Conservation (phyloP, 2,329 filamentous ascomycete species). For the Drechslera avenae region DNA sequence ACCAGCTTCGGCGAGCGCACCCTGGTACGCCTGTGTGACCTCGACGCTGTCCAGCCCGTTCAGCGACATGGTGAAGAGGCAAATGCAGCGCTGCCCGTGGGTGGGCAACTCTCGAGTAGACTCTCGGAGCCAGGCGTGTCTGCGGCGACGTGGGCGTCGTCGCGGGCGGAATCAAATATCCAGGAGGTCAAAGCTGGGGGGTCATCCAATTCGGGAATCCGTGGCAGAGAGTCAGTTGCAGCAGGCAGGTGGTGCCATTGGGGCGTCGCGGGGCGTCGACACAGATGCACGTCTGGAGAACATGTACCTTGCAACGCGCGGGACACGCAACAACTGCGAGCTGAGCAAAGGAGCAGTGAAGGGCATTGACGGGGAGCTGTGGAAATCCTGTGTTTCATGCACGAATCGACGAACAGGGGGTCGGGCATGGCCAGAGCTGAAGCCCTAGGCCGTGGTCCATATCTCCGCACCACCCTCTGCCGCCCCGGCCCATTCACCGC, state of each 20-base stretch:
- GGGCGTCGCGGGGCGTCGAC: slow-evolving; percentile 12
- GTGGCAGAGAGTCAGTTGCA: slow-evolving; percentile 18
- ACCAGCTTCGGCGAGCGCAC: slow-evolving; percentile 79
- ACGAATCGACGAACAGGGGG: slow-evolving; percentile 4
- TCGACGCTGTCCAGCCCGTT: slow-evolving; percentile 86
- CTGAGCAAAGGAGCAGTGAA: slow-evolving; percentile 3
- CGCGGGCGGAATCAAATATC: slow-evolving; percentile 4
- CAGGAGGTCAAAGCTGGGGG: slow-evolving; percentile 15
- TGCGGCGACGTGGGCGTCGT: slow-evolving; percentile 12
- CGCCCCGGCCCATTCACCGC: slow-evolving; percentile 4
- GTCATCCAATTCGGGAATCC: slow-evolving; percentile 8
- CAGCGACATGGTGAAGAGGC: slow-evolving; percentile 73
- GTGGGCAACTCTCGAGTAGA: slow-evolving; percentile 8
- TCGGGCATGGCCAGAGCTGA: neutral
- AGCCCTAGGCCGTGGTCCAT: neutral
- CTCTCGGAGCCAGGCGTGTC: slow-evolving; percentile 16
- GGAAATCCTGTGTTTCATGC: slow-evolving; percentile 17
- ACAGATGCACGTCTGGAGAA: slow-evolving; percentile 5
- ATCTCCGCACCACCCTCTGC: slow-evolving; percentile 4
- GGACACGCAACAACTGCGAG: slow-evolving; percentile 7
- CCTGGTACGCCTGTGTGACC: slow-evolving; percentile 83
- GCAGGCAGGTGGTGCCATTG: slow-evolving; percentile 16
- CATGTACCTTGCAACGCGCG: slow-evolving; percentile 11
- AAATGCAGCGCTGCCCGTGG: slow-evolving; percentile 11
- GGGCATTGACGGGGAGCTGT: slow-evolving; percentile 4